Evolutionary conservation across 768 basidiomycete species (phyloP), one percentile per base, ranked within the genome.

Genomic region (Podaxis sp.): DNA sequence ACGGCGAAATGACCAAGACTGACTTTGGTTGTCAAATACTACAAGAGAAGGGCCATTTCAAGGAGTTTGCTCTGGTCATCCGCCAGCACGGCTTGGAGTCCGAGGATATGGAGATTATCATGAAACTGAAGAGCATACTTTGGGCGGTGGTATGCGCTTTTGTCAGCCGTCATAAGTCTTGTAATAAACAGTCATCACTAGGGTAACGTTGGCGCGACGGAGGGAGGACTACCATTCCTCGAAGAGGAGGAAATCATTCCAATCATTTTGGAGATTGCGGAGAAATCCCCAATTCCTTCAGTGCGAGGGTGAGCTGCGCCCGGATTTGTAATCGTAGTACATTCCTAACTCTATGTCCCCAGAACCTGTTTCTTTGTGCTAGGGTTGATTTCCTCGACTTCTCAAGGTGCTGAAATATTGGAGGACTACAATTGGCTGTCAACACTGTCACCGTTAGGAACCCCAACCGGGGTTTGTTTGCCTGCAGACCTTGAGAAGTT

Each of bases 281-380:
- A 94, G 69, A 83, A 90, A 63, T 97, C 96, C 1, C 83, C 84
- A 1, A 89, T 98, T 59, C 87, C 96, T 33, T 97, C 95, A 4
- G 88, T 99, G 30, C 81, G 94, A 81, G 97, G 96, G 96, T 97
- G 71, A 67, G 89, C 49, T 56, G 9, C 38, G 22, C 53, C 11
- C 17, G 4, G 19, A 36, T 17, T 44, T 36, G 19, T 40, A 26
- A 3, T 30, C 19, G n/a, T n/a, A 30, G 13, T 22, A 19, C 40
- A 48, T 46, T 9, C 33, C 57, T 65, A 4, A 55, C 11, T 11
- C 49, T 49, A 15, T 28, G 33, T 44, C n/a, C 9, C 46, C 67
- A 98, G 96, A 15, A 99, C 97, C 2, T 96, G 95, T 71, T 99
- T 96, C 79, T 98, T 94, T 68, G 93, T 97, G 4, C 80, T 99